Percentiles rank a stretch among this genome's conserved stretches.
Conservation (phyloP, 2,329 filamentous ascomycete species). For the Diplocarpon mali region DNA sequence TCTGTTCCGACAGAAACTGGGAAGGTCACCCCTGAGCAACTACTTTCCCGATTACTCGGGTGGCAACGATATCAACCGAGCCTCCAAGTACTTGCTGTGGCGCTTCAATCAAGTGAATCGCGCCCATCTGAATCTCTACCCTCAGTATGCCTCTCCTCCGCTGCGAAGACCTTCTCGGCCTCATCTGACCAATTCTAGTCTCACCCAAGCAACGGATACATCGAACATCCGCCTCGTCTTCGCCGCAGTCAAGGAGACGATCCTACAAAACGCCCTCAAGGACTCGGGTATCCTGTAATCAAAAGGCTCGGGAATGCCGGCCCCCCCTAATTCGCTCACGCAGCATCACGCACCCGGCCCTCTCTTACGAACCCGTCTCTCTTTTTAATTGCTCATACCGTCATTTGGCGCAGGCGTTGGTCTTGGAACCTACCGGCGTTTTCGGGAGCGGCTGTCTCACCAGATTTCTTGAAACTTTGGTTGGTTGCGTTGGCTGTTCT, state of each 20-base stretch:
- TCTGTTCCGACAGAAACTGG: constrained; percentile 90
- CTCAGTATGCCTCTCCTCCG: constrained; percentile 59
- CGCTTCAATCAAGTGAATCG: constrained; percentile 98
- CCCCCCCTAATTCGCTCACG: constrained; percentile 8
- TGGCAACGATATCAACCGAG: constrained; percentile 94
- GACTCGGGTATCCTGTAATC: constrained; percentile 87
- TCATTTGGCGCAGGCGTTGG: constrained; percentile 22
- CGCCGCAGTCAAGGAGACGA: constrained; percentile 96
- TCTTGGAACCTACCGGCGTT: constrained; percentile 15
- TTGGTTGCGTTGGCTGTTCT: not conserved
- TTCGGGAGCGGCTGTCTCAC: constrained; percentile 21
- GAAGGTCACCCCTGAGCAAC: constrained; percentile 77
- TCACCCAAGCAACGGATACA: constrained; percentile 97
- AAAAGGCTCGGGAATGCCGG: not conserved
- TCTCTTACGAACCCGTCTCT: not conserved
- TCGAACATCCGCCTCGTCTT: constrained; percentile 97
- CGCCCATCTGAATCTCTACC: constrained; percentile 91
- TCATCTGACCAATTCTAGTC: constrained; percentile 40
- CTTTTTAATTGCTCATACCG: constrained; percentile 2
- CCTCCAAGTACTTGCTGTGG: constrained; percentile 95
- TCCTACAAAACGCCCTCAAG: constrained; percentile 94
- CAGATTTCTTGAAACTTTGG: constrained; percentile 10
- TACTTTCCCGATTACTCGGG: constrained; percentile 98
- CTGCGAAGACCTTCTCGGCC: not conserved
- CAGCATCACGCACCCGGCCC: constrained; percentile 17